Conservation (phyloP, 2,329 filamentous ascomycete species). For the Basipetospora chlamydospora region DNA sequence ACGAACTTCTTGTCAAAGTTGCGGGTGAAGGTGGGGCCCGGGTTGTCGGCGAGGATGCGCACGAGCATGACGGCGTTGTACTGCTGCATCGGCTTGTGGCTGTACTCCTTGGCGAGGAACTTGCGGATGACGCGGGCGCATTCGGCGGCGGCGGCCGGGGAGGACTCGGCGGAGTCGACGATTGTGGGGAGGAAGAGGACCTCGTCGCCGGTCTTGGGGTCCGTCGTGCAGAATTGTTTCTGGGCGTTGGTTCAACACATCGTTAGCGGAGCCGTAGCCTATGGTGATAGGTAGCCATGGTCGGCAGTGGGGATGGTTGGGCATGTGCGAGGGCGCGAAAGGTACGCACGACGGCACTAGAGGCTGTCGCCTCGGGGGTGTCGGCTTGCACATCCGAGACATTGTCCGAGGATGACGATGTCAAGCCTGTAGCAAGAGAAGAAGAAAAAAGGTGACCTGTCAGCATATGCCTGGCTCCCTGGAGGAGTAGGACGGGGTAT, state of each 20-base stretch:
- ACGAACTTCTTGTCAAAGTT: conserved; percentile 80
- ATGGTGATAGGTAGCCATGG: too few species aligned
- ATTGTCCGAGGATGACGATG: conserved; percentile 2
- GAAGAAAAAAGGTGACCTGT: too few species aligned
- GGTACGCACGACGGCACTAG: conserved; percentile 1
- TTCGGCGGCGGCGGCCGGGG: conserved; percentile 68
- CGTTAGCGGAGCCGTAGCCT: too few species aligned
- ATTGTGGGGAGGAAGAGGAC: conserved; percentile 85
- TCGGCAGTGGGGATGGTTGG: neutral
- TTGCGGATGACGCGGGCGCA: conserved; percentile 71
- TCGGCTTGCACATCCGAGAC: neutral
- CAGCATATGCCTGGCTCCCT: too few species aligned
- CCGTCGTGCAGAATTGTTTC: conserved; percentile 72
- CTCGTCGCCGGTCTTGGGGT: conserved; percentile 52
- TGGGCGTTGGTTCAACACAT: conserved; percentile 18
- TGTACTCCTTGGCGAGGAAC: conserved; percentile 62
- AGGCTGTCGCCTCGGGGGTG: conserved; percentile 1
- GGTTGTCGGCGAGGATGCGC: conserved; percentile 84
- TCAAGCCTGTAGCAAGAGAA: conserved; percentile 12
- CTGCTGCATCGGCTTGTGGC: conserved; percentile 52
- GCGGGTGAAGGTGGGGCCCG: conserved; percentile 77
- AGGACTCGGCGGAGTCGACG: conserved; percentile 89
- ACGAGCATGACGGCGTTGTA: conserved; percentile 96
- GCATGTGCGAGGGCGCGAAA: neutral
- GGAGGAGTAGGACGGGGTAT: too few species aligned